phyloP scores from a whole-genome alignment of 2,329 filamentous ascomycete species.

The Verticillium isaacii region DNA sequence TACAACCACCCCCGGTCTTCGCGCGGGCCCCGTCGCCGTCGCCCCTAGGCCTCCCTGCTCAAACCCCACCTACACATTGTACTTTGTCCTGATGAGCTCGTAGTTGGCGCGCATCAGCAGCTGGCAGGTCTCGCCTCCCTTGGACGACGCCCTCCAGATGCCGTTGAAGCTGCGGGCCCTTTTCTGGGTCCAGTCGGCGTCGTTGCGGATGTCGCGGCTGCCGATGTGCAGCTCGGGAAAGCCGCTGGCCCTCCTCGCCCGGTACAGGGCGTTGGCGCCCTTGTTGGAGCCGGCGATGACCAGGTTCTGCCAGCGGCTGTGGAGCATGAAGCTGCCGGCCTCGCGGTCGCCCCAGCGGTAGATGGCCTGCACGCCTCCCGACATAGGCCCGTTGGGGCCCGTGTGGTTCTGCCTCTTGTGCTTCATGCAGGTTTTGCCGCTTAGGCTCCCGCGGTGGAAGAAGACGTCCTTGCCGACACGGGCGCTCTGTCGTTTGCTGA shows the following conservation, averaged over 20 bases:
- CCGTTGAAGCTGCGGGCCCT: background rate
- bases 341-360: background rate
- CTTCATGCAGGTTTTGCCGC: background rate
- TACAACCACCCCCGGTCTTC: background rate
- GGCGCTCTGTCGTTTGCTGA: background rate
- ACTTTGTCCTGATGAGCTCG: background rate
- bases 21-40: background rate
- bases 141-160: background rate
- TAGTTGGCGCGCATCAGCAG: constrained; percentile 1
- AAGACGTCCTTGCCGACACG: background rate
- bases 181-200: constrained; percentile 1
- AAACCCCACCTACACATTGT: background rate
- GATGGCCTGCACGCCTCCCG: background rate
- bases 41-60: background rate
- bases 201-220: background rate
- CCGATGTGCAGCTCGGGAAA: background rate
- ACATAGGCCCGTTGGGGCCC: background rate
- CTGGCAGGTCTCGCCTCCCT: constrained; percentile 1
- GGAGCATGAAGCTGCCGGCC: background rate
- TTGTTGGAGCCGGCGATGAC: constrained; percentile 1
- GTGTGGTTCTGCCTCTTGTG: constrained; percentile 1
- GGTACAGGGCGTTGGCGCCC: background rate
- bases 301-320: background rate
- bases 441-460: background rate
- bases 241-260: background rate